Percentiles rank a stretch among this genome's conserved stretches.
These are phyloP conservation scores for Alternaria alternata DNA, from an alignment of 2,329 filamentous ascomycete genomes.

Conservation along the genomic window DNA sequence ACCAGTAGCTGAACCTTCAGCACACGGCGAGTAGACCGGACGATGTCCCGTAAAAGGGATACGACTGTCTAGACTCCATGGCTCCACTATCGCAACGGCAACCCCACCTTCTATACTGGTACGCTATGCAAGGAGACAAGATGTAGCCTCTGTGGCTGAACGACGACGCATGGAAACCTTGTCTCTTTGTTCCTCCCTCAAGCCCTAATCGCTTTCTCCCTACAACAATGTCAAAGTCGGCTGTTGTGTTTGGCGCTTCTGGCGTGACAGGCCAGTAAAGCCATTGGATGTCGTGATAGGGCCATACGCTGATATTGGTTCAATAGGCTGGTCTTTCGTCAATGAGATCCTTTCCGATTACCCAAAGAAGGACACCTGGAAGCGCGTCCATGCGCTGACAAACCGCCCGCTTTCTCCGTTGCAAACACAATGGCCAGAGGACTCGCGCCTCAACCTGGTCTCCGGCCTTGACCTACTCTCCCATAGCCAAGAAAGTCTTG, in stretches of 20 bases:
- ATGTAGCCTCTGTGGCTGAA: neutral
- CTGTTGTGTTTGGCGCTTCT: slow-evolving; percentile 54
- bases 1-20: neutral
- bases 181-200: neutral
- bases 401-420: slow-evolving; percentile 49
- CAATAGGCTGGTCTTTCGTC: slow-evolving; percentile 54
- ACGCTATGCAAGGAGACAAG: neutral
- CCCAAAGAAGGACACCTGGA: slow-evolving; percentile 46
- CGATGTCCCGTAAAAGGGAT: neutral
- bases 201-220: neutral
- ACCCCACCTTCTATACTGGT: neutral
- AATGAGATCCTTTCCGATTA: slow-evolving; percentile 52
- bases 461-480: slow-evolving; percentile 55
- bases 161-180: neutral
- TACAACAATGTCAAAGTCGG: slow-evolving; percentile 45
- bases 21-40: neutral
- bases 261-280: slow-evolving; percentile 40
- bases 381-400: slow-evolving; percentile 52
- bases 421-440: slow-evolving; percentile 50
- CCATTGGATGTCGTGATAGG: neutral
- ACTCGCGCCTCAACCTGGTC: slow-evolving; percentile 52
- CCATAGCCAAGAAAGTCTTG: slow-evolving; percentile 50
- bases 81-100: neutral
- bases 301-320: neutral
- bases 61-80: neutral